phyloP scores from a whole-genome alignment of 345 rosid species.

The Brassica cretica region DNA sequence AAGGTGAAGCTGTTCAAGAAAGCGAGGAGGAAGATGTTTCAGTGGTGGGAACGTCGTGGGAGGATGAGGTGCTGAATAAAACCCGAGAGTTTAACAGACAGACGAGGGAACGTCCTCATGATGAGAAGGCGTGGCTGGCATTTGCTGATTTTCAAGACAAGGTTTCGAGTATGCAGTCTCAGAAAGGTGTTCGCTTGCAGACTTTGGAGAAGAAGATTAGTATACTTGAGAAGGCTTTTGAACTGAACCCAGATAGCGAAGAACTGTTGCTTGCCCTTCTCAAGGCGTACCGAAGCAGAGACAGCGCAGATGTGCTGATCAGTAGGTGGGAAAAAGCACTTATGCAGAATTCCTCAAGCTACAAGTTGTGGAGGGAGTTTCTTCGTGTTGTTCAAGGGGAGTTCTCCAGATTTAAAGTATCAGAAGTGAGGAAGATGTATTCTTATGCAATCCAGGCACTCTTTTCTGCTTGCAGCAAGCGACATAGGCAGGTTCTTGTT shows the following conservation, averaged over 20 bases:
- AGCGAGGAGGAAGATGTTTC: conserved; percentile 39
- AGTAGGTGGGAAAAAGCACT: conserved; percentile 87
- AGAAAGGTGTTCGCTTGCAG: conserved; percentile 86
- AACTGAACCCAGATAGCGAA: conserved; percentile 88
- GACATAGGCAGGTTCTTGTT: conserved; percentile 94
- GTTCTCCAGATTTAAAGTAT: conserved; percentile 92
- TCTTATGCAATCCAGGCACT: conserved; percentile 88
- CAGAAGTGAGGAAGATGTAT: conserved; percentile 84
- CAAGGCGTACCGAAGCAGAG: conserved; percentile 81
- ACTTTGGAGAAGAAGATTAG: conserved; percentile 92
- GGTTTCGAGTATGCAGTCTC: conserved; percentile 70
- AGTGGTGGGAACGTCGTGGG: conserved; percentile 83
- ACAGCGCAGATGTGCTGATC: conserved; percentile 66
- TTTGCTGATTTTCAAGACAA: conserved; percentile 84
- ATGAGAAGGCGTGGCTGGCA: conserved; percentile 80
- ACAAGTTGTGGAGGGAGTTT: conserved; percentile 85
- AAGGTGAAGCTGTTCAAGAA: conserved; percentile 38
- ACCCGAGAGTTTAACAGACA: conserved; percentile 74
- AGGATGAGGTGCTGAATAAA: conserved; percentile 77
- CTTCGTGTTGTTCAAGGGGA: conserved; percentile 74
- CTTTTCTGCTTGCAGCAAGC: conserved; percentile 75
- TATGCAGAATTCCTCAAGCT: conserved; percentile 67
- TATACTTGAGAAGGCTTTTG: conserved; percentile 86
- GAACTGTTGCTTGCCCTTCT: conserved; percentile 73
- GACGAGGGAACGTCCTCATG: conserved; percentile 79